Conservation (phyloP, 2,329 filamentous ascomycete species). For the Xylariaceae sp. region DNA sequence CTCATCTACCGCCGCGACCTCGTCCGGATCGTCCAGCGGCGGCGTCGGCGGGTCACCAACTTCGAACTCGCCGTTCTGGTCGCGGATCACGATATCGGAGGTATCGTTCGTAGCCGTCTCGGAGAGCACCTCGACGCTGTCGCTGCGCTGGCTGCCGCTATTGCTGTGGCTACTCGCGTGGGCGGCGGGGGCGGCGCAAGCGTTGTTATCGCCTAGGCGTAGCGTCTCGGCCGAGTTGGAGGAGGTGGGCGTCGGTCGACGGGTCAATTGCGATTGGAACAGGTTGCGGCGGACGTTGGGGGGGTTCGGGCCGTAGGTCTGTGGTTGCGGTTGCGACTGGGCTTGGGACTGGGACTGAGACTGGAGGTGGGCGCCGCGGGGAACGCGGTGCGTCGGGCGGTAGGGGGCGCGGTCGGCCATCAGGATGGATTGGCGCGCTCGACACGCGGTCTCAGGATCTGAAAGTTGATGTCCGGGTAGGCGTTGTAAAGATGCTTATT, state of each 20-base stretch:
- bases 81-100: slow-evolving; percentile 57
- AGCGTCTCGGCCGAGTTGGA: slow-evolving; percentile 41
- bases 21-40: slow-evolving; percentile 49
- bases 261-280: slow-evolving; percentile 56
- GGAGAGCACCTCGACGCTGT: slow-evolving; percentile 40
- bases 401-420: background rate
- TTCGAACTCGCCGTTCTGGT: slow-evolving; percentile 59
- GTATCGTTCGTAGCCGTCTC: slow-evolving; percentile 20
- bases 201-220: slow-evolving; percentile 34
- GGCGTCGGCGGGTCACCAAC: slow-evolving; percentile 53
- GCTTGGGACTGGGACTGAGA: slow-evolving; percentile 2
- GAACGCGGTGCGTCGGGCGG: background rate
- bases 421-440: background rate
- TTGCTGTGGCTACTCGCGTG: background rate
- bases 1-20: slow-evolving; percentile 54
- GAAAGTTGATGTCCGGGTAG: no score
- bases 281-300: slow-evolving; percentile 48
- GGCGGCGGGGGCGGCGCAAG: background rate
- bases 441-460: no score
- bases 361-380: slow-evolving; percentile 1
- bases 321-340: no score
- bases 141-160: background rate
- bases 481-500: no score
- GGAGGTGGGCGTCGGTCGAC: slow-evolving; percentile 45
- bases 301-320: slow-evolving; percentile 9